These are phyloP conservation scores for Globisporangium camurandrum DNA, from an alignment of 352 stramenopile genomes.

Conservation along the genomic window DNA sequence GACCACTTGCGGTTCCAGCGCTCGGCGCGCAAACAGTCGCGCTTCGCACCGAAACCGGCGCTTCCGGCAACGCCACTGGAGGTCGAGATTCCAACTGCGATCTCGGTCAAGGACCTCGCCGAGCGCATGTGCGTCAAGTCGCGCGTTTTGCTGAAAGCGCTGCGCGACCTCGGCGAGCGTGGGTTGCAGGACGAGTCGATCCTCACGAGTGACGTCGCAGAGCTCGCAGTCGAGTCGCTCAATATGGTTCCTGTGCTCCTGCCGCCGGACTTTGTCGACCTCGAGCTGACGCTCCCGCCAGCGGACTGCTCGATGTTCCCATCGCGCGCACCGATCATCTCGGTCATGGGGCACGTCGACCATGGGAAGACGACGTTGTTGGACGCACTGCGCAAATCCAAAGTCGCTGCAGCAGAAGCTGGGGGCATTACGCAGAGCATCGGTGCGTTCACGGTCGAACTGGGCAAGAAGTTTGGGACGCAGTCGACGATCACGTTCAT, in stretches of 20 bases:
- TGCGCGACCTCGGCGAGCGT: slow-evolving; percentile 66
- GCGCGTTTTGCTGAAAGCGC: slow-evolving; percentile 46
- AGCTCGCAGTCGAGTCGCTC: slow-evolving; percentile 74
- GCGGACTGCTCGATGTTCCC: slow-evolving; percentile 65
- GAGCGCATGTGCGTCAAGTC: slow-evolving; percentile 80
- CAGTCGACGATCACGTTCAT: slow-evolving; percentile 93
- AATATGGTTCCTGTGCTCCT: slow-evolving; percentile 84
- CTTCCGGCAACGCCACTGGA: slow-evolving; percentile 36
- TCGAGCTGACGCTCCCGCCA: slow-evolving; percentile 54
- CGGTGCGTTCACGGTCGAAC: slow-evolving; percentile 94
- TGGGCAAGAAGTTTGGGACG: slow-evolving; percentile 73
- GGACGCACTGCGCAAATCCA: slow-evolving; percentile 88
- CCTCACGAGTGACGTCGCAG: slow-evolving; percentile 63
- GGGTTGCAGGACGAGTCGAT: slow-evolving; percentile 62
- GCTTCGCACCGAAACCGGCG: slow-evolving; percentile 26
- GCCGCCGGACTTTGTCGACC: slow-evolving; percentile 73
- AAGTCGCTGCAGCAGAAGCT: slow-evolving; percentile 92
- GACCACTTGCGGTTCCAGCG: slow-evolving; percentile 60
- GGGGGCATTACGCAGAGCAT: slow-evolving; percentile 99
- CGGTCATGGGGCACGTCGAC: slow-evolving; percentile 99
- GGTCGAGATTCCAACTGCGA: slow-evolving; percentile 67
- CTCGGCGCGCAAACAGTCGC: slow-evolving; percentile 43
- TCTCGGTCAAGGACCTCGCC: slow-evolving; percentile 71
- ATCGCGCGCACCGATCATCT: slow-evolving; percentile 90
- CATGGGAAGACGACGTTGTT: slow-evolving; percentile 99